phyloP scores from a whole-genome alignment of 148 eudicot species.

The Beta vulgaris region DNA sequence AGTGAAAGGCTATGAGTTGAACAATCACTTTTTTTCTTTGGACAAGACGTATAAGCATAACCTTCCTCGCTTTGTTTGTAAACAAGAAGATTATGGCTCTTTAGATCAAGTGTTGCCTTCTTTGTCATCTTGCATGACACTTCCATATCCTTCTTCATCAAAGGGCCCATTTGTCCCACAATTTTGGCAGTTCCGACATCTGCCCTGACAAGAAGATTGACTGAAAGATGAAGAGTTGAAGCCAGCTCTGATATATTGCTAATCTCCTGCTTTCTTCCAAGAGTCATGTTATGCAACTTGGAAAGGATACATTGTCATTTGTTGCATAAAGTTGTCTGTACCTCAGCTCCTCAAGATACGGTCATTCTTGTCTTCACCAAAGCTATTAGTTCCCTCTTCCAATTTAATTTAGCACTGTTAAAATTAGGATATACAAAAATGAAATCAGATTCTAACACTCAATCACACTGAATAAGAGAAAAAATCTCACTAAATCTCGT shows the following conservation, averaged over 20 bases:
- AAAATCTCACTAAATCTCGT: no score
- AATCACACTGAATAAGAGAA: no score
- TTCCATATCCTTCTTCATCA: conserved; percentile 37
- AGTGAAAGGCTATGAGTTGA: conserved; percentile 18
- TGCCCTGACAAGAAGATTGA: conserved; percentile 31
- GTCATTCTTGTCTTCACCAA: neutral
- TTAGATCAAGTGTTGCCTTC: conserved; percentile 22
- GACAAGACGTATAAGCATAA: conserved; percentile 8
- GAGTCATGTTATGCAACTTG: conserved; percentile 14
- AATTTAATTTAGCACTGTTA: neutral
- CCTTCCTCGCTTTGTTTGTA: conserved; percentile 23
- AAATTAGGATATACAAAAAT: neutral
- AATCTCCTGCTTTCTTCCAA: neutral
- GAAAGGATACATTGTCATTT: neutral
- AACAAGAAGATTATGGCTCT: conserved; percentile 7
- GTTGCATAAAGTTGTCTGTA: neutral
- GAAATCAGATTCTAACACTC: neutral
- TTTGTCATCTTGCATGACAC: conserved; percentile 29
- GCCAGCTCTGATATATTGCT: conserved; percentile 27
- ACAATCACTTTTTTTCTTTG: conserved; percentile 18
- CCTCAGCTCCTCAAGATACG: neutral
- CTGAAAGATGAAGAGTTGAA: conserved; percentile 22
- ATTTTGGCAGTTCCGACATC: conserved; percentile 37
- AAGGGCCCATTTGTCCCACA: conserved; percentile 29
- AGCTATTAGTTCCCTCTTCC: neutral